Evolutionary conservation across 1,284 basidiomycete species (phyloP), one percentile per base, ranked within the genome.

Genomic region (Moesziomyces aphidis): DNA sequence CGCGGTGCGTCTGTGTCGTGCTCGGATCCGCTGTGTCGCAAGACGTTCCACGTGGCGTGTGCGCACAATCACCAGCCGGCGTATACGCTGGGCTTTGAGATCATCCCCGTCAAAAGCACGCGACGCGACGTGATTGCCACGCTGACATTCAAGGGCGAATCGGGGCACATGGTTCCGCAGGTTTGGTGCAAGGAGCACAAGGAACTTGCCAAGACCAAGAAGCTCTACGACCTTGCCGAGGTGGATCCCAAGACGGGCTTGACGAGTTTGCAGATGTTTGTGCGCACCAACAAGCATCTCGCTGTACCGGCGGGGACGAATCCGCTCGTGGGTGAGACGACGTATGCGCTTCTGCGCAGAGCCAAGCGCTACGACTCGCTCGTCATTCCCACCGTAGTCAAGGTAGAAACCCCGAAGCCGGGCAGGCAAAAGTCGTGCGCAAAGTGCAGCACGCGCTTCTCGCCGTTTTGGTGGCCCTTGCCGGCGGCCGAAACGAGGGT

Each of bases 61-160:
- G 96, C 94, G 13, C 97, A 92, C 92, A 89, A 88, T 57, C 87
- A 90, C 23, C 91, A 91, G 0, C 73, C 75, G 5, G 61, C 55
- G 4, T 90, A 91, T 86, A 91, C 88, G 74, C 92, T 98, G 74
- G 94, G 92, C 21, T 97, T 98, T 84, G 94, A 97, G 86, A 89
- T 97, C 50, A 90, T 91, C 74, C 89, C 91, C 50, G 93, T 92
- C 76, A 85, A 92, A 55, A 9, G 50, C 23, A 73, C 71, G 21
- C 26, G 57, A 19, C 43, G 65, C 28, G 67, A 74, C 43, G 51
- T 88, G 0, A 89, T 89, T 0, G 87, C 89, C 10, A 89, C 89
- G 8, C 89, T 91, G 26, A 90, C 90, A n/a, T 97, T 97, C 87
- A 93, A 91, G 80, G 91, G 91, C n/a, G 91, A 91, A 80, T 87